Conservation (phyloP, 306 rosid genomes). For the Morella rubra region DNA sequence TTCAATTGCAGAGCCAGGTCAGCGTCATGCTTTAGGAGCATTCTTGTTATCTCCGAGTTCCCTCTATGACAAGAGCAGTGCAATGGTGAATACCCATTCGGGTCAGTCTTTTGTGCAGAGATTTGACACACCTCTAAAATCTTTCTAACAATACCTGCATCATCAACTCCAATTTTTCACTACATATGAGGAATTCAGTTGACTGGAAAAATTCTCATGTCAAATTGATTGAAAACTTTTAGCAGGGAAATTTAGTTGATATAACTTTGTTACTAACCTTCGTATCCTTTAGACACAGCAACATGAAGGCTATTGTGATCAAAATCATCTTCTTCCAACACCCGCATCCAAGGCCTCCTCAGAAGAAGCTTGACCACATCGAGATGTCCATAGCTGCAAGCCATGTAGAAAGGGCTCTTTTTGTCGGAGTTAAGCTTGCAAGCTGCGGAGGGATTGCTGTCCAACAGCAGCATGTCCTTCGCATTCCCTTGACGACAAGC, state of each 20-base stretch:
- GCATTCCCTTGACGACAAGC: slow-evolving; percentile 53
- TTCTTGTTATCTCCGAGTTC: slow-evolving; percentile 49
- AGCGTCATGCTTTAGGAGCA: slow-evolving; percentile 46
- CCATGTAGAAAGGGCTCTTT: slow-evolving; percentile 41
- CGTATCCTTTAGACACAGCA: slow-evolving; percentile 59
- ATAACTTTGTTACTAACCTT: slow-evolving; percentile 31
- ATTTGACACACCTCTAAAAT: slow-evolving; percentile 46
- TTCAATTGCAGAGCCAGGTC: slow-evolving; percentile 47
- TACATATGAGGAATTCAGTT: neutral
- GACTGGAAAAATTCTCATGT: neutral
- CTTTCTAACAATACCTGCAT: slow-evolving; percentile 60
- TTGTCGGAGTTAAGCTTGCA: slow-evolving; percentile 40
- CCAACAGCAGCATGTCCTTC: slow-evolving; percentile 40
- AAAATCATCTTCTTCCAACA: slow-evolving; percentile 32
- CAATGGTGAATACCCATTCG: slow-evolving; percentile 53
- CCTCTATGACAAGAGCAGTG: slow-evolving; percentile 52
- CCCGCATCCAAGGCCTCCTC: slow-evolving; percentile 33
- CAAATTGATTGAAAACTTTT: neutral
- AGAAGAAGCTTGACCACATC: slow-evolving; percentile 48
- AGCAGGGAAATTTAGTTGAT: neutral
- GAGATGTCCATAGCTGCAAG: slow-evolving; percentile 61
- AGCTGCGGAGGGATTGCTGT: slow-evolving; percentile 41
- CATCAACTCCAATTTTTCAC: slow-evolving; percentile 12
- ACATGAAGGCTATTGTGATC: slow-evolving; percentile 47
- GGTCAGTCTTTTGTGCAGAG: slow-evolving; percentile 39